phyloP scores from a whole-genome alignment of 208 protist species.

The Crithidia expoeki region DNA sequence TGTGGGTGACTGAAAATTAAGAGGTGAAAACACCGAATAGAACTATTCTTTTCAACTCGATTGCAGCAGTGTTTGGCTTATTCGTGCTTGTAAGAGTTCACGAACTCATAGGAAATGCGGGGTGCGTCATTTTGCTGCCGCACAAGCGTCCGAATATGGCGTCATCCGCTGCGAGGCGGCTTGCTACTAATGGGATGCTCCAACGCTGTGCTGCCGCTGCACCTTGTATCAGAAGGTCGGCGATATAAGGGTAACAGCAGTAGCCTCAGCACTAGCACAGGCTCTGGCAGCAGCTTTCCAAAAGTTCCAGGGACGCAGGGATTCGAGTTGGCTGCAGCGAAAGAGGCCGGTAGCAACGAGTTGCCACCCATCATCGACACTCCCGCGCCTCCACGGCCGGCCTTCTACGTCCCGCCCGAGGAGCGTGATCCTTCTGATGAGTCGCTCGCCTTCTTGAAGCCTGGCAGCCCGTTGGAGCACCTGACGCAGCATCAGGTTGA shows the following conservation, averaged over 20 bases:
- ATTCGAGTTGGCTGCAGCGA: not conserved
- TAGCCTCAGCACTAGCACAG: not conserved
- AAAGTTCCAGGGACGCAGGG: not conserved
- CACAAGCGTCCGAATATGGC: conserved; percentile 1
- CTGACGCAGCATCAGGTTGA: conserved; percentile 17
- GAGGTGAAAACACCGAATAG: too few species aligned
- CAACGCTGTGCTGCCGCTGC: not conserved
- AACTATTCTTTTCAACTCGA: too few species aligned
- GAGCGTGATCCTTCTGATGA: conserved; percentile 64
- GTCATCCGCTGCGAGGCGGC: not conserved
- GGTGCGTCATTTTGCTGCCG: not conserved
- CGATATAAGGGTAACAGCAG: not conserved
- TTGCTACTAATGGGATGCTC: not conserved
- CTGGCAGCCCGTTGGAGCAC: conserved; percentile 38
- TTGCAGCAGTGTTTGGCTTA: too few species aligned
- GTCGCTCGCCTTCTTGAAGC: conserved; percentile 67
- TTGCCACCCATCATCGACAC: conserved; percentile 37
- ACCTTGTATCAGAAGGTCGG: not conserved
- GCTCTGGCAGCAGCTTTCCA: not conserved
- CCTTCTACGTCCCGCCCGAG: conserved; percentile 75
- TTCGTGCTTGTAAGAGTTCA: too few species aligned
- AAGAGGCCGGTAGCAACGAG: not conserved
- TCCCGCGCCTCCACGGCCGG: conserved; percentile 58
- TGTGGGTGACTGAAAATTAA: too few species aligned
- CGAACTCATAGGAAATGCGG: not conserved